A percentile compares a stretch with the other conserved stretches of the same genome.
Conservation (phyloP, 768 basidiomycete species). For the Leccinum sublutescens region DNA sequence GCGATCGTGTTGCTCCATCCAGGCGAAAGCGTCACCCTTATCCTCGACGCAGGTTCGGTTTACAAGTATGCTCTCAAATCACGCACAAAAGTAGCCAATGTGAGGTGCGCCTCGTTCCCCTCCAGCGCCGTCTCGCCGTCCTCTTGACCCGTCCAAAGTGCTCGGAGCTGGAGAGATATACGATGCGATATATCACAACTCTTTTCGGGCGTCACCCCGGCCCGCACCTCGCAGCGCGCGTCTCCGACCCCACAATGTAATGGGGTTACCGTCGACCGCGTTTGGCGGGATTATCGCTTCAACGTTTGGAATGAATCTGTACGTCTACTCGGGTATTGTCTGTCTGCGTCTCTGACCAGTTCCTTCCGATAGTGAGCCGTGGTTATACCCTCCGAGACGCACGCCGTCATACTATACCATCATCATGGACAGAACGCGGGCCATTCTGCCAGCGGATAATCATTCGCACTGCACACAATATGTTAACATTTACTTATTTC, state of each 20-base stretch:
- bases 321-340: slow-evolving; percentile 1
- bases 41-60: slow-evolving; percentile 65
- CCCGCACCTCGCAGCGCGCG: slow-evolving; percentile 34
- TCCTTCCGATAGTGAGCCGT: slow-evolving; percentile 20
- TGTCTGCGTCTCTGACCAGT: slow-evolving; percentile 3
- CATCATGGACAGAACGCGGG: slow-evolving; percentile 27
- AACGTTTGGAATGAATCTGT: slow-evolving; percentile 59
- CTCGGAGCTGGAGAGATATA: slow-evolving; percentile 64
- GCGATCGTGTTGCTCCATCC: slow-evolving; percentile 59
- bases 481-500: slow-evolving; percentile 29
- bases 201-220: slow-evolving; percentile 41
- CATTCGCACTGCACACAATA: slow-evolving; percentile 29
- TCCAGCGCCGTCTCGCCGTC: background rate
- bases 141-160: slow-evolving; percentile 38
- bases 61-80: slow-evolving; percentile 71
- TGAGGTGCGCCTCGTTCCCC: slow-evolving; percentile 50
- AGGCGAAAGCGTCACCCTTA: slow-evolving; percentile 60
- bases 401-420: slow-evolving; percentile 29
- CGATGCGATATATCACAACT: slow-evolving; percentile 61
- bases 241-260: slow-evolving; percentile 39
- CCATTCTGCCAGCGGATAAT: slow-evolving; percentile 31
- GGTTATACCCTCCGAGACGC: slow-evolving; percentile 26
- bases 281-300: slow-evolving; percentile 67
- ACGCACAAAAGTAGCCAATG: slow-evolving; percentile 61
- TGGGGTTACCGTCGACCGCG: slow-evolving; percentile 62